A percentile compares a stretch with the other conserved stretches of the same genome.
phyloP scores from a whole-genome alignment of 495 filamentous ascomycete genomes.

The Xylaria palmicola region DNA sequence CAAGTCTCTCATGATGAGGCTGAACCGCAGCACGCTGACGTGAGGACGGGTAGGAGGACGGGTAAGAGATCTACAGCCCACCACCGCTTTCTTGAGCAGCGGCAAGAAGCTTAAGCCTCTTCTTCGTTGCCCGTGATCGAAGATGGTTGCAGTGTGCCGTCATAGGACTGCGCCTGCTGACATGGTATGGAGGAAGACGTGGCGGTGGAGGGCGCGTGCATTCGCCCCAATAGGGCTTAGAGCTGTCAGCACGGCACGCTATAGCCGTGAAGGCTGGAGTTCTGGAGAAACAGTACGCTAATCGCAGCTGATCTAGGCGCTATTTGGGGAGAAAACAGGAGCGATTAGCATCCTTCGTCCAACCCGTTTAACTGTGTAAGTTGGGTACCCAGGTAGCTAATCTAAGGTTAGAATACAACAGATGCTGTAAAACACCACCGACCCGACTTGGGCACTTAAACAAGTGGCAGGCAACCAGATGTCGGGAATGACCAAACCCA shows the following conservation, averaged over 20 bases:
- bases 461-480: too few relatives aligned
- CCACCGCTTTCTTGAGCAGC: not conserved
- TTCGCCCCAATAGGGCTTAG: conserved; percentile 1
- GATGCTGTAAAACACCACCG: too few relatives aligned
- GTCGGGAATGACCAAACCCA: too few relatives aligned
- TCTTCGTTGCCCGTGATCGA: not conserved
- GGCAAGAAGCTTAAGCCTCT: not conserved
- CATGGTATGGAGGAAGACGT: not conserved
- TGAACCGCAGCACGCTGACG: not conserved
- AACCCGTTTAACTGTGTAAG: too few relatives aligned
- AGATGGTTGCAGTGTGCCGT: not conserved
- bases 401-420: too few relatives aligned
- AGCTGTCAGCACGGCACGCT: conserved; percentile 2
- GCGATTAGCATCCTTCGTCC: not conserved
- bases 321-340: not conserved
- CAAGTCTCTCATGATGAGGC: conserved; percentile 2
- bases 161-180: not conserved
- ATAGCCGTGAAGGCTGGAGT: not conserved
- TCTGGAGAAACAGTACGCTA: not conserved
- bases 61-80: not conserved
- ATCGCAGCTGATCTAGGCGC: not conserved
- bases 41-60: conserved; percentile 1
- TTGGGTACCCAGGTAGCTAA: too few relatives aligned
- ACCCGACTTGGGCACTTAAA: too few relatives aligned
- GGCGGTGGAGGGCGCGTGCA: not conserved